phyloP scores from a whole-genome alignment of 768 basidiomycete genomes.

The Pleurotus giganteus region DNA sequence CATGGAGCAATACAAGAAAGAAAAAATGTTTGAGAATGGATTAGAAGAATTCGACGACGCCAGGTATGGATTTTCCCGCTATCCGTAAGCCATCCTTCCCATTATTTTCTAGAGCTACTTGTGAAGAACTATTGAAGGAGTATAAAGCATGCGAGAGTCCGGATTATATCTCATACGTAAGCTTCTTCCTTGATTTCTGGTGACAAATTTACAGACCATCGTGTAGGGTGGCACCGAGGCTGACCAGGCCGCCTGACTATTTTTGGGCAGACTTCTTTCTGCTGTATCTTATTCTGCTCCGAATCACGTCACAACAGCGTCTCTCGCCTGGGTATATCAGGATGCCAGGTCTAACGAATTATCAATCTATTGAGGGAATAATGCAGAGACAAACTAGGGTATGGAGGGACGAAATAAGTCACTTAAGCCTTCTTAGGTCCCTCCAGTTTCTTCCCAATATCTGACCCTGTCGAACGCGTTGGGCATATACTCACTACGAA shows the following conservation, averaged over 20 bases:
- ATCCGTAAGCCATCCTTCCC: constrained; percentile 1
- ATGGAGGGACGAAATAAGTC: constrained; percentile 29
- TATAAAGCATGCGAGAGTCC: constrained; percentile 96
- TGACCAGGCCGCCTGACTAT: not conserved
- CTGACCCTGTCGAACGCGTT: constrained; percentile 45
- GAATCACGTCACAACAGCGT: too few species aligned
- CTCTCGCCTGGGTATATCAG: not conserved
- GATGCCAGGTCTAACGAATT: not conserved
- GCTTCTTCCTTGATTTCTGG: constrained; percentile 23
- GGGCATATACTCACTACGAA: not conserved
- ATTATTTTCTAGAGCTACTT: constrained; percentile 59
- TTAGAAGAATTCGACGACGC: constrained; percentile 97
- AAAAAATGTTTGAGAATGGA: constrained; percentile 91
- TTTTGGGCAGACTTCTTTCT: too few species aligned
- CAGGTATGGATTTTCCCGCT: constrained; percentile 47
- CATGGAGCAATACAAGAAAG: constrained; percentile 96
- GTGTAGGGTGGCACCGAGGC: not conserved
- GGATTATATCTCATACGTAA: constrained; percentile 87
- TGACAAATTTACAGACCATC: not conserved
- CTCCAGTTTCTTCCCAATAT: constrained; percentile 88
- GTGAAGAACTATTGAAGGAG: constrained; percentile 86
- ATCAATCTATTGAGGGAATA: constrained; percentile 23
- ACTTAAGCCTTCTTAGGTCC: constrained; percentile 68
- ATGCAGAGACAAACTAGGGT: constrained; percentile 25
- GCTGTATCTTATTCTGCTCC: too few species aligned